Percentiles rank a stretch among this genome's conserved stretches.
These are phyloP conservation scores for Penicillium sp. DNA, from an alignment of 2,329 filamentous ascomycete species.

Conservation along the genomic window DNA sequence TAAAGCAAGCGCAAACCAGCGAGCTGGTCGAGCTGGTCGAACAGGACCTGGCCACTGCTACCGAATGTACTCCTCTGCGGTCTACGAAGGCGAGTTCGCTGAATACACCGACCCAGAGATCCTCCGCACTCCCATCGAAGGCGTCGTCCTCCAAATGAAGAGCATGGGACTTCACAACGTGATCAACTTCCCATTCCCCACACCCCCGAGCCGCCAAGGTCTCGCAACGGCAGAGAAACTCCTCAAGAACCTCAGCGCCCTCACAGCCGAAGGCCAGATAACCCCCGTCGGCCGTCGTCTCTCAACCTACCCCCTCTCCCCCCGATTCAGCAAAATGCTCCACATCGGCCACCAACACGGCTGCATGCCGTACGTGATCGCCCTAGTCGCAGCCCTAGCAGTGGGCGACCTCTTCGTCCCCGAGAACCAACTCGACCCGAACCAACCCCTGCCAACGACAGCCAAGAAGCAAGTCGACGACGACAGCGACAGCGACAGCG, in stretches of 20 bases:
- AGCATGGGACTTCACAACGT: slow-evolving; percentile 89
- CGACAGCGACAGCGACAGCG: slow-evolving; percentile 41
- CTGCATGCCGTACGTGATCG: slow-evolving; percentile 81
- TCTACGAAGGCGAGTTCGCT: slow-evolving; percentile 82
- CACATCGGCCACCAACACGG: slow-evolving; percentile 79
- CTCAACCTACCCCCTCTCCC: slow-evolving; percentile 84
- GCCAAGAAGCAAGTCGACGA: slow-evolving; percentile 37
- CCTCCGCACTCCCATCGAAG: slow-evolving; percentile 86
- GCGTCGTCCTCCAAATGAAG: slow-evolving; percentile 89
- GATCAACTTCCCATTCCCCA: slow-evolving; percentile 94
- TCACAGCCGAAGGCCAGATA: slow-evolving; percentile 69
- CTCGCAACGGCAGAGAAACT: slow-evolving; percentile 83
- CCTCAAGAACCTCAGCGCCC: slow-evolving; percentile 78
- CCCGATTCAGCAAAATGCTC: slow-evolving; percentile 89
- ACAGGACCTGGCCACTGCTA: slow-evolving; percentile 97
- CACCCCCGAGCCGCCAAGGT: slow-evolving; percentile 73
- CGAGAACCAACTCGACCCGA: slow-evolving; percentile 71
- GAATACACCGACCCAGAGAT: slow-evolving; percentile 88
- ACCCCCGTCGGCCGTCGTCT: slow-evolving; percentile 78
- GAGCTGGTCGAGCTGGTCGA: slow-evolving; percentile 89
- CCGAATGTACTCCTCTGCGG: slow-evolving; percentile 86
- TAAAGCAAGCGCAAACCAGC: slow-evolving; percentile 90
- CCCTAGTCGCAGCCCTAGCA: slow-evolving; percentile 82
- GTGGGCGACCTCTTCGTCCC: slow-evolving; percentile 85
- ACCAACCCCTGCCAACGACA: slow-evolving; percentile 15